Percentiles rank a stretch among this genome's conserved stretches.
These are phyloP conservation scores for Sugiyamaella paludigena DNA, from an alignment of 1,139 yeast species.

Conservation along the genomic window DNA sequence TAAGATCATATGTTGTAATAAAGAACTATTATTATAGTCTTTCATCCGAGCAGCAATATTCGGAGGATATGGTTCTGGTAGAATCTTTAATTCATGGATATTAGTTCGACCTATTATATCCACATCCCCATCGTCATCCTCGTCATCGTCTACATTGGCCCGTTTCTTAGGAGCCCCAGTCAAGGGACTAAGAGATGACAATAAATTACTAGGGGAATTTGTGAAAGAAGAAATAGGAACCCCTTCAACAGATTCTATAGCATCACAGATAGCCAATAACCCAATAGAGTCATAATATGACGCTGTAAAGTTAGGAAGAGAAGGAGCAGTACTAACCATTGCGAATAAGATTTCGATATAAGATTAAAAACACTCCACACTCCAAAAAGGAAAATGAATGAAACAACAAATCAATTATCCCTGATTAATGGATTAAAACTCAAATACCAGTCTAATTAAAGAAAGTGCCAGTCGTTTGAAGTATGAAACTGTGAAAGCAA, in stretches of 20 bases:
- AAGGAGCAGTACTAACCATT: slow-evolving; percentile 6
- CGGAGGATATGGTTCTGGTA: slow-evolving; percentile 8
- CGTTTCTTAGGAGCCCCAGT: neutral
- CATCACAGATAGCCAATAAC: slow-evolving; percentile 41
- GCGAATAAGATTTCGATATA: too few species aligned
- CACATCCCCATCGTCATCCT: neutral
- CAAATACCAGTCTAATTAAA: too few species aligned
- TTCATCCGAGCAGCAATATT: neutral
- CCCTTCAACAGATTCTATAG: slow-evolving; percentile 41
- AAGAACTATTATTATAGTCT: slow-evolving; percentile 8
- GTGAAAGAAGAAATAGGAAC: slow-evolving; percentile 28
- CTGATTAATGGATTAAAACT: too few species aligned
- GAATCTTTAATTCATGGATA: neutral
- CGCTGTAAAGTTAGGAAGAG: slow-evolving; percentile 20
- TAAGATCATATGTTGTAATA: slow-evolving; percentile 25
- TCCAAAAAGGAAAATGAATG: too few species aligned
- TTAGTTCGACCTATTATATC: too few species aligned
- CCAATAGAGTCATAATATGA: slow-evolving; percentile 43
- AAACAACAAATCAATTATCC: too few species aligned
- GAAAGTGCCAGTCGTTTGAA: too few species aligned
- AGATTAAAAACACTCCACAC: too few species aligned
- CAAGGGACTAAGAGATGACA: slow-evolving; percentile 3
- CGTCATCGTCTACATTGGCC: slow-evolving; percentile 1
- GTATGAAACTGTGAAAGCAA: too few species aligned
- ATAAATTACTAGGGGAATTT: neutral